Percentiles rank a stretch among this genome's conserved stretches.
Conservation (phyloP, 1,139 yeast species). For the Starmera stellimalicola region DNA sequence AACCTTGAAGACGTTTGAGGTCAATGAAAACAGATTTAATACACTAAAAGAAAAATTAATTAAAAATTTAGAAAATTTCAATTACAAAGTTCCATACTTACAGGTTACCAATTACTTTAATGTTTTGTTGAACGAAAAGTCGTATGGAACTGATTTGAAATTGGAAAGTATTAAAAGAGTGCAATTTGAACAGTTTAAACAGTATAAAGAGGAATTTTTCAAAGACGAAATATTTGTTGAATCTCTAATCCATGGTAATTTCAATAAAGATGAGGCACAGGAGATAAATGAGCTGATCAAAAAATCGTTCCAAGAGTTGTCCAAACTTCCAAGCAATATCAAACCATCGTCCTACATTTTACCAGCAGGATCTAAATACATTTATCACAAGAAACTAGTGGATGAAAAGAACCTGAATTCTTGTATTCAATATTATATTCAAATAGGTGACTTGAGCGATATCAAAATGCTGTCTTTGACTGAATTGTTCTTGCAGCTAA, state of each 20-base stretch:
- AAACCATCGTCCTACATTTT: conserved; percentile 43
- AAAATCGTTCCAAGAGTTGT: conserved; percentile 22
- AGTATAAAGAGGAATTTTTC: conserved; percentile 37
- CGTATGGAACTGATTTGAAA: conserved; percentile 59
- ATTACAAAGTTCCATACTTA: conserved; percentile 64
- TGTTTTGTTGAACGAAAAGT: conserved; percentile 57
- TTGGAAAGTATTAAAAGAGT: conserved; percentile 39
- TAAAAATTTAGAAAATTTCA: conserved; percentile 60
- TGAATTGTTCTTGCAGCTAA: conserved; percentile 61
- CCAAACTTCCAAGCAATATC: conserved; percentile 24
- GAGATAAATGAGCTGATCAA: conserved; percentile 34
- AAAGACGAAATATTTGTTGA: conserved; percentile 43
- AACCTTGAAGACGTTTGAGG: conserved; percentile 42
- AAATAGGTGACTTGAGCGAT: conserved; percentile 43
- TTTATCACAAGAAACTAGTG: conserved; percentile 42
- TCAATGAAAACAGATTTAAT: conserved; percentile 51
- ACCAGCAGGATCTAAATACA: conserved; percentile 32
- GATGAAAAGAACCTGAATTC: conserved; percentile 77
- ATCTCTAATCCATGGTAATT: conserved; percentile 72
- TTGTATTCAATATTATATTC: conserved; percentile 71
- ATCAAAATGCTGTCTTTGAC: conserved; percentile 34
- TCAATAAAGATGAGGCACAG: conserved; percentile 45
- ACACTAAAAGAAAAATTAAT: conserved; percentile 53
- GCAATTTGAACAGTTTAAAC: conserved; percentile 39
- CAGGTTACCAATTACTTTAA: conserved; percentile 61